These are phyloP conservation scores for Aristolochia contorta DNA, from an alignment of 164 flowering plant genomes.

Conservation along the genomic window DNA sequence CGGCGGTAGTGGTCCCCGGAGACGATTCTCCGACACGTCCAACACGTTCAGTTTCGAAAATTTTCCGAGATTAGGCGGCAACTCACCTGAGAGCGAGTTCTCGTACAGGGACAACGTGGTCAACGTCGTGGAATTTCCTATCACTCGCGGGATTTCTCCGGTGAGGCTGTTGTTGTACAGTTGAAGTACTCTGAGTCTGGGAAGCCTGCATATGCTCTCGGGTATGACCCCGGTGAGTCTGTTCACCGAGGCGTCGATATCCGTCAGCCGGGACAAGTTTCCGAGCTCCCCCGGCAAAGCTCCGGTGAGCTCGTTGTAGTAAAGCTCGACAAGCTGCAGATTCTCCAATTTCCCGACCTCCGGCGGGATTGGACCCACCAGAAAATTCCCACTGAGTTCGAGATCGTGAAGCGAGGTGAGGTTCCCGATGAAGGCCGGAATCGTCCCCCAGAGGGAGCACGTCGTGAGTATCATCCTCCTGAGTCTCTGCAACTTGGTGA, in stretches of 20 bases:
- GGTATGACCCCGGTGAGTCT: constrained; percentile 59
- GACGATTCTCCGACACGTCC: constrained; percentile 69
- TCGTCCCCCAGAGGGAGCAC: constrained; percentile 47
- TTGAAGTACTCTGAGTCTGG: constrained; percentile 51
- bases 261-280: constrained; percentile 54
- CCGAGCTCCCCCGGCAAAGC: constrained; percentile 71
- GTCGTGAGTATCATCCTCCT: constrained; percentile 44
- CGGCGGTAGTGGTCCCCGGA: constrained; percentile 64
- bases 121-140: constrained; percentile 59
- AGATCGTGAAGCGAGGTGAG: constrained; percentile 66
- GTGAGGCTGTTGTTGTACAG: constrained; percentile 76
- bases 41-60: constrained; percentile 37
- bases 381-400: constrained; percentile 62
- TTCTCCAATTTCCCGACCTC: constrained; percentile 58
- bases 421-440: constrained; percentile 69
- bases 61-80: constrained; percentile 54
- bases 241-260: constrained; percentile 74
- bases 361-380: constrained; percentile 49
- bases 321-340: constrained; percentile 61
- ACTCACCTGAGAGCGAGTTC: constrained; percentile 57
- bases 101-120: constrained; percentile 46
- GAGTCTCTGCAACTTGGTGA: constrained; percentile 43
- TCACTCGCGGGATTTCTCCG: constrained; percentile 56
- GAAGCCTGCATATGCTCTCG: constrained; percentile 53
- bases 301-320: constrained; percentile 63